These are phyloP conservation scores for Collybia sordida DNA, from an alignment of 768 basidiomycete genomes.

Conservation along the genomic window DNA sequence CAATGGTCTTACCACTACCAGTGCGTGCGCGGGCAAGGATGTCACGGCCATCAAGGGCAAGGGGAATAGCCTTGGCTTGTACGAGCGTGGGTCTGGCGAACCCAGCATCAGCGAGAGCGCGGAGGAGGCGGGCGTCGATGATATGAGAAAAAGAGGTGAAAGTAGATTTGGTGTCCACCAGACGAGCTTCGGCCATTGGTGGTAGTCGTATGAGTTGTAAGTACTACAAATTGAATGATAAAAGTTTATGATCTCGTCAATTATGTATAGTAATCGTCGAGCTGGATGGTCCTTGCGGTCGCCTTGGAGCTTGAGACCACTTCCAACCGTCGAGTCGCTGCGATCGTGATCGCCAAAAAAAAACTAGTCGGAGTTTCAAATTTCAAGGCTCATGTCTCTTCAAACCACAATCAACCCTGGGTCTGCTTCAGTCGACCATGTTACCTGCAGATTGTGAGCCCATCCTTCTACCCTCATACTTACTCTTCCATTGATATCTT, in stretches of 20 bases:
- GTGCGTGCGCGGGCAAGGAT: slow-evolving; percentile 93
- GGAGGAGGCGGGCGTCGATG: slow-evolving; percentile 82
- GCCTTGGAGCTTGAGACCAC: not conserved
- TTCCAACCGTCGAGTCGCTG: slow-evolving; percentile 1
- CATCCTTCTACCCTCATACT: not conserved
- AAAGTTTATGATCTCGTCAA: no score
- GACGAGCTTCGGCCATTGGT: slow-evolving; percentile 44
- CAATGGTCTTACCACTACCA: slow-evolving; percentile 96
- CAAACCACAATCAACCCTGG: slow-evolving; percentile 5
- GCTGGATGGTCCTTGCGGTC: not conserved
- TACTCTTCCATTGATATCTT: not conserved
- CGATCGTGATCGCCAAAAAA: slow-evolving; percentile 8
- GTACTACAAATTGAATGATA: not conserved
- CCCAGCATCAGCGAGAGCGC: slow-evolving; percentile 85
- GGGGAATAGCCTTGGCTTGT: slow-evolving; percentile 88
- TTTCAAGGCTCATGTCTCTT: slow-evolving; percentile 17
- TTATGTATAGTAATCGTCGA: not conserved
- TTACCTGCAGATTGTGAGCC: slow-evolving; percentile 47
- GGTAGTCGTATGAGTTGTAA: no score
- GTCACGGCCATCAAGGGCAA: slow-evolving; percentile 86
- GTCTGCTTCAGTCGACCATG: slow-evolving; percentile 19
- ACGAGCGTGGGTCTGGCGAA: slow-evolving; percentile 92
- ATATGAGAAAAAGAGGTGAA: slow-evolving; percentile 71
- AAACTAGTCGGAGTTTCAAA: slow-evolving; percentile 24
- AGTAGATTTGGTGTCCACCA: slow-evolving; percentile 47